Conservation (phyloP, 345 rosid genomes). For the Sisymbrium irio region DNA sequence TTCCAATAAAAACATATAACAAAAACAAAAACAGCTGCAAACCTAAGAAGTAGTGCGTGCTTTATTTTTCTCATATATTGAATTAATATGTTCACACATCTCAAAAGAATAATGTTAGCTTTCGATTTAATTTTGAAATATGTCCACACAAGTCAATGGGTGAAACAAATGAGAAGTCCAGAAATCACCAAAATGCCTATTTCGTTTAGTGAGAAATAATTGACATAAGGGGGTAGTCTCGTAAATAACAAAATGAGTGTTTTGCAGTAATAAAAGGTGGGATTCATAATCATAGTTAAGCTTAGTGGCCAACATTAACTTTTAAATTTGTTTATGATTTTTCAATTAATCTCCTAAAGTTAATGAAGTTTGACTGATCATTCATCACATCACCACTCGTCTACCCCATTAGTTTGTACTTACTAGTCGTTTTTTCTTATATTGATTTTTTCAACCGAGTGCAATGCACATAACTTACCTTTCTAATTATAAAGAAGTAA, state of each 20-base stretch:
- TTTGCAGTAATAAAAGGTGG: conserved; percentile 21
- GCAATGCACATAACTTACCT: neutral
- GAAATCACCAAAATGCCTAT: conserved; percentile 11
- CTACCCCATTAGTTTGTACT: conserved; percentile 7
- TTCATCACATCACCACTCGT: conserved; percentile 20
- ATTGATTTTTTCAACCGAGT: neutral
- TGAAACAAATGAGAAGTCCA: neutral
- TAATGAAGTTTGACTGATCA: conserved; percentile 52
- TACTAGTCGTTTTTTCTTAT: neutral
- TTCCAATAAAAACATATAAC: conserved; percentile 6
- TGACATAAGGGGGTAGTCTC: conserved; percentile 18
- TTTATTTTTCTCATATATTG: conserved; percentile 1
- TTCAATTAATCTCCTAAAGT: conserved; percentile 40
- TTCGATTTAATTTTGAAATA: conserved; percentile 21
- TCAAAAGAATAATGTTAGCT: conserved; percentile 10
- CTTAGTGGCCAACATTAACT: conserved; percentile 59
- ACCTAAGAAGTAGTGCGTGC: conserved; percentile 19
- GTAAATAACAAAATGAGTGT: conserved; percentile 10
- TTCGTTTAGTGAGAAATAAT: neutral
- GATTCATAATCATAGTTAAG: conserved; percentile 35
- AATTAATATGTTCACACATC: conserved; percentile 28
- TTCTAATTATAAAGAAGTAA: too few species aligned
- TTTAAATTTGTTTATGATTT: neutral
- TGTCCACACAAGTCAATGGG: conserved; percentile 32
- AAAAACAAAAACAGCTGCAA: conserved; percentile 26